These are phyloP conservation scores for Paramecium bursaria DNA, from an alignment of 73 alveolate species.

Conservation along the genomic window DNA sequence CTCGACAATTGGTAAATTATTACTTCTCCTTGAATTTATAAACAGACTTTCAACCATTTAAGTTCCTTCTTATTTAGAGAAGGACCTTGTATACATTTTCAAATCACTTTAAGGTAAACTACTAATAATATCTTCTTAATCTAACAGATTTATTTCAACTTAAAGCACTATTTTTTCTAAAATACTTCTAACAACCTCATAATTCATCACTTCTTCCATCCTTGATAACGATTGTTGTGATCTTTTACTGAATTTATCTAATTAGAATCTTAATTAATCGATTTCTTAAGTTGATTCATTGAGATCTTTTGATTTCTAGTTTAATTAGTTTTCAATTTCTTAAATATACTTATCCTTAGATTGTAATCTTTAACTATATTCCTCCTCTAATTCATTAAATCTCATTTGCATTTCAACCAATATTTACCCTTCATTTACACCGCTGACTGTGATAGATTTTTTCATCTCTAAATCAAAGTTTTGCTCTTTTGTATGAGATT, in stretches of 20 bases:
- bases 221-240: slow-evolving; percentile 41
- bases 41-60: slow-evolving; percentile 49
- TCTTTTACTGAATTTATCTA: slow-evolving; percentile 9
- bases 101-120: slow-evolving; percentile 49
- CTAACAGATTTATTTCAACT: slow-evolving; percentile 33
- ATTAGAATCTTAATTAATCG: slow-evolving; percentile 5
- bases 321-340: no score
- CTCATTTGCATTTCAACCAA: slow-evolving; percentile 18
- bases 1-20: slow-evolving; percentile 32
- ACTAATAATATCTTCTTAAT: slow-evolving; percentile 49
- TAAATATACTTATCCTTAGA: no score
- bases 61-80: slow-evolving; percentile 42
- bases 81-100: slow-evolving; percentile 35
- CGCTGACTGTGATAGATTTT: slow-evolving; percentile 38
- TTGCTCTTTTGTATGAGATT: slow-evolving; percentile 32
- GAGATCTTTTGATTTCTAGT: no score
- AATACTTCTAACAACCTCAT: slow-evolving; percentile 35
- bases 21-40: slow-evolving; percentile 38
- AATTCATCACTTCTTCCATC: slow-evolving; percentile 55
- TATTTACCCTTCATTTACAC: slow-evolving; percentile 34
- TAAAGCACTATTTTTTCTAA: slow-evolving; percentile 40
- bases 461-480: slow-evolving; percentile 40
- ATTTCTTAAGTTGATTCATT: neutral
- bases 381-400: neutral
- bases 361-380: no score